phyloP scores from a whole-genome alignment of 2,329 filamentous ascomycete genomes.

The Myrmaecium sp. region DNA sequence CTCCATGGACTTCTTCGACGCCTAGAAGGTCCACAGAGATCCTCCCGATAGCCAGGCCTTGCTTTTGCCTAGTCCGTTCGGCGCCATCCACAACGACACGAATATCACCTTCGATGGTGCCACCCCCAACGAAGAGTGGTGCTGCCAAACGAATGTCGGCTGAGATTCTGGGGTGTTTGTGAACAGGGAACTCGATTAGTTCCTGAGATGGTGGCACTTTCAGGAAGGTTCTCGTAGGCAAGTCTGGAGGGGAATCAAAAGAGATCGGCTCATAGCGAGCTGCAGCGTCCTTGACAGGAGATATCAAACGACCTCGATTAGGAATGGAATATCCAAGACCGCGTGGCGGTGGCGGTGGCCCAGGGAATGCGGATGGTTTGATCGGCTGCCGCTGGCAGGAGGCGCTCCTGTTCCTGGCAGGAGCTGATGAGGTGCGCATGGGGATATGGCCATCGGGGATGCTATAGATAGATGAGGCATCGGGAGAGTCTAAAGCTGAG shows the following conservation, averaged over 20 bases:
- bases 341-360: conserved; percentile 11
- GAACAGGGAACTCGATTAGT: conserved; percentile 31
- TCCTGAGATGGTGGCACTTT: conserved; percentile 29
- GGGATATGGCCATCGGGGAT: conserved; percentile 28
- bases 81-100: conserved; percentile 31
- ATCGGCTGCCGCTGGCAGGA: conserved; percentile 7
- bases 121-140: conserved; percentile 37
- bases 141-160: conserved; percentile 33
- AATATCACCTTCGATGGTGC: conserved; percentile 34
- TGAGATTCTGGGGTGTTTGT: conserved; percentile 31
- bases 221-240: conserved; percentile 32
- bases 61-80: conserved; percentile 25
- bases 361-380: conserved; percentile 7
- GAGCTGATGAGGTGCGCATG: conserved; percentile 27
- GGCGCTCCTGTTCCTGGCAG: conserved; percentile 9
- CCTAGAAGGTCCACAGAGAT: conserved; percentile 36
- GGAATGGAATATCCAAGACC: conserved; percentile 22
- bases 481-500: conserved; percentile 7
- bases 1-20: conserved; percentile 31
- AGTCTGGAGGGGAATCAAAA: conserved; percentile 24
- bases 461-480: conserved; percentile 27
- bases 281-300: conserved; percentile 30
- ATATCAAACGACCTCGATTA: conserved; percentile 28
- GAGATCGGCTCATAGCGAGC: conserved; percentile 24
- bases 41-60: conserved; percentile 29